Conservation (phyloP, 805 yeast species). For the Candida bentonensis region DNA sequence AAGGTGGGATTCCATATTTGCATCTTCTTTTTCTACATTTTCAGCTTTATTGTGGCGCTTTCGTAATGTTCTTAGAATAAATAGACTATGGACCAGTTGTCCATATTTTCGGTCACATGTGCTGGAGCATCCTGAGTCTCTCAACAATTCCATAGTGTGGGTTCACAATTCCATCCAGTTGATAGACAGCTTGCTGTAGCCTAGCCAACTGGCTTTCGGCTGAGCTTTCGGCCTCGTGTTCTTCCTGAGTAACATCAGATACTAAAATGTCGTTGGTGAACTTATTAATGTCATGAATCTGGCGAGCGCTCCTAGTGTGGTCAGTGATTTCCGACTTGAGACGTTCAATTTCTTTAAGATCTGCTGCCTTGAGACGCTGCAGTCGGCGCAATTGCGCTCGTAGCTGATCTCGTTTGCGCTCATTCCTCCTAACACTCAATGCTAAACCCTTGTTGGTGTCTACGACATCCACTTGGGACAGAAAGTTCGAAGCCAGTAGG, state of each 20-base stretch:
- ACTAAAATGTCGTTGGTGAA: conserved; percentile 5
- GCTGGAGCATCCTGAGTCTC: conserved; percentile 3
- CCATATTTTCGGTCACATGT: background rate
- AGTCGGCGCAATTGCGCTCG: conserved; percentile 6
- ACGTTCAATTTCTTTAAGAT: conserved; percentile 6
- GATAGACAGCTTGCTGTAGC: background rate
- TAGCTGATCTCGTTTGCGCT: conserved; percentile 4
- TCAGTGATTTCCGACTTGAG: conserved; percentile 2
- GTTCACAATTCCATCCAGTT: conserved; percentile 4
- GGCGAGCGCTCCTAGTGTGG: background rate
- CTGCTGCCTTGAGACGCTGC: conserved; percentile 4
- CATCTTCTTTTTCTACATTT: conserved; percentile 89
- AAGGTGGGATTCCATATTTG: conserved; percentile 83
- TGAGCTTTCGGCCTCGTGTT: background rate
- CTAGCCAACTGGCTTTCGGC: background rate
- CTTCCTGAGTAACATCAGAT: background rate
- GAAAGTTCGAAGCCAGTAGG: conserved; percentile 4
- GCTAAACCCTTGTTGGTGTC: conserved; percentile 7
- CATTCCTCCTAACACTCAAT: conserved; percentile 5
- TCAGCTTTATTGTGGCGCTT: conserved; percentile 90
- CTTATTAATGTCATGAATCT: conserved; percentile 3
- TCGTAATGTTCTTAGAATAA: conserved; percentile 45
- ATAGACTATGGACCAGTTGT: background rate
- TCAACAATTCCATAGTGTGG: conserved; percentile 5
- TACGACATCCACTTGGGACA: conserved; percentile 7